phyloP scores from a whole-genome alignment of 257 asterid genomes.

The Nicotiana tomentosiformis region DNA sequence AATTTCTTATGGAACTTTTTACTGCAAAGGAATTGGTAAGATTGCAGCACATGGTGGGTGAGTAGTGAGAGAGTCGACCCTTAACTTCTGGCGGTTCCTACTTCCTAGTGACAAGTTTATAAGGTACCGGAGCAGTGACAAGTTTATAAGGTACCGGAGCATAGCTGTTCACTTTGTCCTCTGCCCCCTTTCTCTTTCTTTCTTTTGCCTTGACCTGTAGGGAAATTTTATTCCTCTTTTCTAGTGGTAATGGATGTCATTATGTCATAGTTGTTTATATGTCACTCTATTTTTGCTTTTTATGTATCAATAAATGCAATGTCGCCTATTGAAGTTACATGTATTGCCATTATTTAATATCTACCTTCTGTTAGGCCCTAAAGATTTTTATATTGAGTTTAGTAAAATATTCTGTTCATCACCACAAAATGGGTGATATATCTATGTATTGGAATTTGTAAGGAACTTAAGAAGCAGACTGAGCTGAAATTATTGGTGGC shows the following conservation, averaged over 20 bases:
- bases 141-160: background rate
- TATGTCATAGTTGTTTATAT: no score
- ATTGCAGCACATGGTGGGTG: slow-evolving; percentile 1
- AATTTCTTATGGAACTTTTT: background rate
- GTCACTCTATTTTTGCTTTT: background rate
- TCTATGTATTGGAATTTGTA: background rate
- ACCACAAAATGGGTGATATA: background rate
- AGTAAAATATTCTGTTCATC: background rate
- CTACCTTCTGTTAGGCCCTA: background rate
- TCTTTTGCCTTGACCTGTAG: background rate
- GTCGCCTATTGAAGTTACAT: background rate
- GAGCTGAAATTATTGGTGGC: no score
- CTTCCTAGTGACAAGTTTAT: background rate
- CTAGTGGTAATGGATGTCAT: background rate
- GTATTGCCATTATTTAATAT: background rate
- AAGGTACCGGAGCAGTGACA: background rate
- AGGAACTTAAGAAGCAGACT: background rate
- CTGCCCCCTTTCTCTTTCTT: background rate
- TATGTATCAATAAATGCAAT: background rate
- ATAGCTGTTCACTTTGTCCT: background rate
- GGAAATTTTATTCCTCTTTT: background rate
- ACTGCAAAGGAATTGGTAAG: background rate
- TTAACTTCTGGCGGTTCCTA: background rate
- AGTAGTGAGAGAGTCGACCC: background rate
- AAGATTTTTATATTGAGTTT: background rate